These are phyloP conservation scores for Blastocrithidia nonstop DNA, from an alignment of 208 protist species.

Conservation along the genomic window DNA sequence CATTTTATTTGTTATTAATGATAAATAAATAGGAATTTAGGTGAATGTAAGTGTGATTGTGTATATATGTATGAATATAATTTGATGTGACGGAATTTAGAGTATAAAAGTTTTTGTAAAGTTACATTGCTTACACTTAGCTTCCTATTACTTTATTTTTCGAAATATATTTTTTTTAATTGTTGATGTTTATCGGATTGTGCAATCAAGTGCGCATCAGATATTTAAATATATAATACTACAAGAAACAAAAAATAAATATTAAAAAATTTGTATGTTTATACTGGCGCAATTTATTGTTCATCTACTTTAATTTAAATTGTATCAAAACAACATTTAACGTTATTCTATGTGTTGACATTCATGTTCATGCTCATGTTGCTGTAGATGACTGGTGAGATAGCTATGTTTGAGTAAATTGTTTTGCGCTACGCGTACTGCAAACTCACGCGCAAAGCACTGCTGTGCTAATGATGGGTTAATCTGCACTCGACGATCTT, in stretches of 20 bases:
- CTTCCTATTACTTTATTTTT: background rate
- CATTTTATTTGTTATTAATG: too few relatives aligned
- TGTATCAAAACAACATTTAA: too few relatives aligned
- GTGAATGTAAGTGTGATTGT: too few relatives aligned
- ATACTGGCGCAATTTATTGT: background rate
- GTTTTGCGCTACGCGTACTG: conserved; percentile 21
- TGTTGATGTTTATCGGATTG: too few relatives aligned
- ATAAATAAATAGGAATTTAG: too few relatives aligned
- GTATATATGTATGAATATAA: background rate
- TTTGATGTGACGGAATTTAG: background rate
- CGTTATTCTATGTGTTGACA: background rate
- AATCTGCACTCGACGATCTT: conserved; percentile 35
- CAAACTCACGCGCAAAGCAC: conserved; percentile 41
- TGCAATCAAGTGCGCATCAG: background rate
- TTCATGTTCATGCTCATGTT: background rate
- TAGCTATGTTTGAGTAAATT: conserved; percentile 7
- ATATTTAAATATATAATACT: background rate
- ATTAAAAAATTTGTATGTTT: background rate
- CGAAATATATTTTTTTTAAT: too few relatives aligned
- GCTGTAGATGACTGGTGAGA: background rate
- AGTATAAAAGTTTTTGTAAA: conserved; percentile 3
- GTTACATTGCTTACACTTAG: background rate
- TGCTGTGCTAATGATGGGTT: conserved; percentile 45
- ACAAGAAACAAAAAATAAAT: background rate
- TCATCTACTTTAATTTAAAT: too few relatives aligned